phyloP scores from a whole-genome alignment of 495 filamentous ascomycete species.

The Neurospora sp. region DNA sequence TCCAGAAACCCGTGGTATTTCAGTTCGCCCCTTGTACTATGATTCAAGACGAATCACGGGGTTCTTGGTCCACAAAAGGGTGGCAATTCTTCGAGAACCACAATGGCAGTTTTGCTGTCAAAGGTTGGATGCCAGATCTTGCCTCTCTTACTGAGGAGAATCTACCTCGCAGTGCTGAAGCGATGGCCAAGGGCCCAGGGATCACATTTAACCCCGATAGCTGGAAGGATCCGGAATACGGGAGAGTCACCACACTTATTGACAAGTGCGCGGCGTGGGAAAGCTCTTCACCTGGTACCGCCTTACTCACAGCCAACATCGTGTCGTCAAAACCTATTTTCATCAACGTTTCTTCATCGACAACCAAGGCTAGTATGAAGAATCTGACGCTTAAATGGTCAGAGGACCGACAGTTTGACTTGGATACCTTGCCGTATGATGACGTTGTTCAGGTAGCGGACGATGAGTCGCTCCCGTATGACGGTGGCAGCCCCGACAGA shows the following conservation, averaged over 20 bases:
- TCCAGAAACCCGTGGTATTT: not conserved
- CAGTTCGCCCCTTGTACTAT: slow-evolving; percentile 7
- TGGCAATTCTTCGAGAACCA: slow-evolving; percentile 19
- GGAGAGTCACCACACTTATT: slow-evolving; percentile 24
- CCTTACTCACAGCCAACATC: slow-evolving; percentile 15
- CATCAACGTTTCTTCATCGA: slow-evolving; percentile 25
- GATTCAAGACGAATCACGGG: slow-evolving; percentile 6
- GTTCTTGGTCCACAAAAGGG: slow-evolving; percentile 12
- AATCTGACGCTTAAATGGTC: slow-evolving; percentile 24
- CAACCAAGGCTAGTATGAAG: slow-evolving; percentile 9
- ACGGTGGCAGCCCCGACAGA: not conserved
- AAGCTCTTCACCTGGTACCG: slow-evolving; percentile 20
- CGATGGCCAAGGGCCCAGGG: slow-evolving; percentile 18
- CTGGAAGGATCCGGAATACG: slow-evolving; percentile 30
- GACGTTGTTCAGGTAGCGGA: slow-evolving; percentile 18
- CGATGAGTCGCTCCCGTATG: slow-evolving; percentile 1
- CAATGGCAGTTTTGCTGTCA: slow-evolving; percentile 20
- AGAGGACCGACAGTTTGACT: slow-evolving; percentile 22
- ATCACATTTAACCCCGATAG: slow-evolving; percentile 10
- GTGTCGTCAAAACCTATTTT: slow-evolving; percentile 22
- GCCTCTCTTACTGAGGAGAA: slow-evolving; percentile 21
- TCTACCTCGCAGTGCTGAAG: slow-evolving; percentile 23
- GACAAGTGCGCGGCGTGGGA: slow-evolving; percentile 33
- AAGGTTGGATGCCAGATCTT: slow-evolving; percentile 23
- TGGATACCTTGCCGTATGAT: slow-evolving; percentile 37